Evolutionary conservation across 2,329 filamentous ascomycete genomes (phyloP).

Genomic region (Botrytis hyacinthi): DNA sequence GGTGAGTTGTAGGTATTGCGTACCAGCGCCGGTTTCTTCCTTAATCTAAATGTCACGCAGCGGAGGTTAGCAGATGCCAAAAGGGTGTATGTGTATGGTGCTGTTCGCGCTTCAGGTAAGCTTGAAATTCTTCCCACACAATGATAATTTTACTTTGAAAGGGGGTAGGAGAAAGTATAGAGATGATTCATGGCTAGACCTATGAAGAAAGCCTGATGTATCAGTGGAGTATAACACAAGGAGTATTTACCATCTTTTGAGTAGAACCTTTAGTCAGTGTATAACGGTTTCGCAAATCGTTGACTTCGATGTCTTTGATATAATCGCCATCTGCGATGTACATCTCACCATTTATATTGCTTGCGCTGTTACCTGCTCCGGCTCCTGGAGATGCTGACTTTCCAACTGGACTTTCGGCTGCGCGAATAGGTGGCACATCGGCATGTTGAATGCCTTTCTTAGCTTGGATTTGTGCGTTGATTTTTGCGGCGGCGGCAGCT

Average conservation of each 20-base stretch:
- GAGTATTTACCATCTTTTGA: conserved; percentile 98
- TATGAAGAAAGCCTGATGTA: conserved; percentile 48
- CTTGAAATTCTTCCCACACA: conserved; percentile 61
- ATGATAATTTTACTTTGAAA: conserved; percentile 33
- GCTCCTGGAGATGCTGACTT: conserved; percentile 35
- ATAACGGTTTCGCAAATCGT: conserved; percentile 95
- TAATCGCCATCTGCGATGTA: conserved; percentile 96
- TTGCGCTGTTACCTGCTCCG: conserved; percentile 44
- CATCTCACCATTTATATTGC: conserved; percentile 72
- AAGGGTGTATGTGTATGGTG: conserved; percentile 59
- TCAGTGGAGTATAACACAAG: conserved; percentile 67
- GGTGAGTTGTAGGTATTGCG: conserved; percentile 56
- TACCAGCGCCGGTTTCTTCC: conserved; percentile 99
- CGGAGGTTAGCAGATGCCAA: conserved; percentile 92
- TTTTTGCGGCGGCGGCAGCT: conserved; percentile 86
- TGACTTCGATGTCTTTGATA: conserved; percentile 99
- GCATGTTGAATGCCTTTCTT: conserved; percentile 89
- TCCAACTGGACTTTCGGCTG: conserved; percentile 38
- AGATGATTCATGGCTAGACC: conserved; percentile 37
- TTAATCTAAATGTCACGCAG: conserved; percentile 94
- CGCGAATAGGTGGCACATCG: conserved; percentile 77
- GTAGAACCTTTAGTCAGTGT: conserved; percentile 94
- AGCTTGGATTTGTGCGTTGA: conserved; percentile 78
- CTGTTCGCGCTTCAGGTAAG: conserved; percentile 68
- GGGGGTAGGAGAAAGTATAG: conserved; percentile 37